Evolutionary conservation across 257 asterid genomes (phyloP).

Genomic region (Lithospermum erythrorhizon): DNA sequence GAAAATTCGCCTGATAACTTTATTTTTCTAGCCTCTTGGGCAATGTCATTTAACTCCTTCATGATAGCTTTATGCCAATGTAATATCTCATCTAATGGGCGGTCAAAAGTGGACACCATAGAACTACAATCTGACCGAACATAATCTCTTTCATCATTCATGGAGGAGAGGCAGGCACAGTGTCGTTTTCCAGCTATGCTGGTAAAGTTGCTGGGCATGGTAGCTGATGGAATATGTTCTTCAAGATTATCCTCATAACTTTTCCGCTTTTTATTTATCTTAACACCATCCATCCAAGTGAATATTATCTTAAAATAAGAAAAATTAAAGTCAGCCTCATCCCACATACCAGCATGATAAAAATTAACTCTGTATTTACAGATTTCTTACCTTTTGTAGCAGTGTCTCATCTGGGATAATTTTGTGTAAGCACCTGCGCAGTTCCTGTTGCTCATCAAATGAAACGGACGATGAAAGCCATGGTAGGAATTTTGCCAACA

Average conservation of each 20-base stretch:
- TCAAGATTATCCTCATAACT: constrained; percentile 35
- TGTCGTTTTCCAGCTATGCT: constrained; percentile 24
- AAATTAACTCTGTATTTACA: constrained; percentile 4
- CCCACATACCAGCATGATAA: neutral
- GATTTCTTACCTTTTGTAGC: constrained; percentile 72
- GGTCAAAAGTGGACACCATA: constrained; percentile 20
- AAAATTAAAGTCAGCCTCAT: constrained; percentile 26
- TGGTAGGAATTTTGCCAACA: constrained; percentile 98
- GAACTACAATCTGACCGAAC: constrained; percentile 27
- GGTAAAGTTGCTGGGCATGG: constrained; percentile 20
- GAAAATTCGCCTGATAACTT: constrained; percentile 79
- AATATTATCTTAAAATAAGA: constrained; percentile 54
- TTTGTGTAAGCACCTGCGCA: constrained; percentile 80
- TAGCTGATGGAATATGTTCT: constrained; percentile 13
- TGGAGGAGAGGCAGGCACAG: constrained; percentile 46
- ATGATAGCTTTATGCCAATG: constrained; percentile 90
- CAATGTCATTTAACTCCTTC: constrained; percentile 81
- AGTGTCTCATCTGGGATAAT: constrained; percentile 77
- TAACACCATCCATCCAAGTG: constrained; percentile 91
- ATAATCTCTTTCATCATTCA: constrained; percentile 20
- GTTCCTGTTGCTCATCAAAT: constrained; percentile 70
- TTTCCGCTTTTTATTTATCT: constrained; percentile 69
- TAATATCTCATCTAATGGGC: constrained; percentile 80
- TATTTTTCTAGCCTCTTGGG: constrained; percentile 74
- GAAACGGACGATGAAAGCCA: constrained; percentile 93